Evolutionary conservation across 306 rosid genomes (phyloP), one percentile per base, ranked within the genome.

Genomic region (Mimosa pudica): DNA sequence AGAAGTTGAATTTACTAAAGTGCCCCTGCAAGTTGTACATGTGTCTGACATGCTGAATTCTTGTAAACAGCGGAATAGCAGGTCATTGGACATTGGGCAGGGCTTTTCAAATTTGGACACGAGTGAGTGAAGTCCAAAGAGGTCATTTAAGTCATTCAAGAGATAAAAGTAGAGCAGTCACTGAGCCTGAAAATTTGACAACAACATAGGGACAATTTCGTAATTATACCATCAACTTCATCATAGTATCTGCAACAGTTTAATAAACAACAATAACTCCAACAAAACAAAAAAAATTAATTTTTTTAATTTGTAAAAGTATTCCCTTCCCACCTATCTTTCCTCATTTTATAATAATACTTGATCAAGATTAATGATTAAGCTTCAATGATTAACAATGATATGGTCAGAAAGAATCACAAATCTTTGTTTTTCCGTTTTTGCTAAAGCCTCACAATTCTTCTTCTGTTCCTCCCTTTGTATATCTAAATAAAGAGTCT

Each of bases 221-320:
- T 82, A 80, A 85, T 89, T 36, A 4, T 18, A 0, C 1, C 2
- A 18, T 47, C 30, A 54, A 66, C 42, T 77, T 66, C 67, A 84
- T 82, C 46, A 76, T 88, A 85, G 82, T 73, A 87, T 79, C 91
- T 84, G 85, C 88, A 78, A 83, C 82, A 55, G 84, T 35, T 7
- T 2, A 48, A 20, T 70, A 8, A 61, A 46, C 33, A 14, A 49
- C 0, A 30, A 57, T 63, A 80, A 75, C 66, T 47, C 33, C 18
- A 12, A 35, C 75, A 79, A 57, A 68, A 71, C 67, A 82, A 85
- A 18, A 0, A 78, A 79, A 68, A 54, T 5, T 17, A 64, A 75
- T 84, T 85, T 89, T 54, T 85, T 89, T 54, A 79, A 45, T 55
- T 55, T 41, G 35, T 14, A 54, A 80, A 77, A 85, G 84, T 77